A percentile compares a stretch with the other conserved stretches of the same genome.
Evolutionary conservation across 2,329 filamentous ascomycete species (phyloP).

Genomic region (Hymenotorrendiella dingleyae): DNA sequence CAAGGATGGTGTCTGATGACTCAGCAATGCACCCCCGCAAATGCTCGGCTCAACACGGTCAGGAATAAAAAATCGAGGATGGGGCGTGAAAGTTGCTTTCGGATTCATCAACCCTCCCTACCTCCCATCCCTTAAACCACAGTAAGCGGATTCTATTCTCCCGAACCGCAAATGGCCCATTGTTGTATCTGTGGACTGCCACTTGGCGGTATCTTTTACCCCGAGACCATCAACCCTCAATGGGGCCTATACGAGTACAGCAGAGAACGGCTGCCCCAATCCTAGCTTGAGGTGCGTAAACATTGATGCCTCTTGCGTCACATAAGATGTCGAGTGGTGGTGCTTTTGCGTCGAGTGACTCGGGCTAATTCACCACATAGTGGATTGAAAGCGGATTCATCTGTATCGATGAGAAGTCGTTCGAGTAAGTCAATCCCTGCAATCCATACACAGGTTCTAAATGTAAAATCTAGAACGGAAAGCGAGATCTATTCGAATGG

Average conservation of each 20-base stretch:
- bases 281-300: conserved; percentile 3
- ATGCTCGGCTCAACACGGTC: too few species aligned
- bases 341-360: too few species aligned
- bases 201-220: conserved; percentile 3
- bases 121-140: too few species aligned
- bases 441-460: too few species aligned
- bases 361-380: not conserved
- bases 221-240: conserved; percentile 4
- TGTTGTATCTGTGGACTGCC: conserved; percentile 5
- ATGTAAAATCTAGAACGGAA: not conserved
- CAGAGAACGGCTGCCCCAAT: not conserved
- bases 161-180: not conserved
- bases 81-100: too few species aligned
- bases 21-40: too few species aligned
- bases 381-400: not conserved
- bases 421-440: conserved; percentile 3
- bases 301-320: too few species aligned
- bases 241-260: conserved; percentile 4
- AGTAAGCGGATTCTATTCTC: too few species aligned
- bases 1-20: too few species aligned
- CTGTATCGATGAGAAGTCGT: not conserved
- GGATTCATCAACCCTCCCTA: too few species aligned
- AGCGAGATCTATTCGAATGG: not conserved
- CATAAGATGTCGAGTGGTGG: too few species aligned
- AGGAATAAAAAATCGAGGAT: too few species aligned